Evolutionary conservation across 108 stramenopile species (phyloP), one percentile per base, ranked within the genome.

Genomic region (Skeletonema menzelii): DNA sequence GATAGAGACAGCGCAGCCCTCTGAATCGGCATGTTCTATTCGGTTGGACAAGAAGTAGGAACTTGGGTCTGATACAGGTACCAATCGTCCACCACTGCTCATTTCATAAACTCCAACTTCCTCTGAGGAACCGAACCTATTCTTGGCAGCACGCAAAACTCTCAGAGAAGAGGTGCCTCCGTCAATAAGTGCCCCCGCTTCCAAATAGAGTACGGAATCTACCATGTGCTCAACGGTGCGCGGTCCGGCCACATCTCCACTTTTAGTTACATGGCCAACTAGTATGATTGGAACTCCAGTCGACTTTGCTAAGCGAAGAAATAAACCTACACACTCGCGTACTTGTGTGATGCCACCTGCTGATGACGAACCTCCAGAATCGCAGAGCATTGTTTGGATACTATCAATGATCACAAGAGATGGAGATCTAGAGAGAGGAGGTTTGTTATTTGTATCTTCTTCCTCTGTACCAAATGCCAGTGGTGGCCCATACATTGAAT

Each of bases 211-310:
- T 27, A 98, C 96, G 24, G 90, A 86, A 80, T 98, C 97, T 0
- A 98, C 97, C 95, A 97, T 95, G 83, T 98, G 97, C 73, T 98
- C 97, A 30, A 98, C 94, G 22, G 95, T 95, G 31, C 92, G 83
- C 2, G 97, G 97, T 6, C 97, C 97, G 2, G 97, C 97, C 5
- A 98, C 93, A 76, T 91, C 91, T 15, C 97, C 97, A 47, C 67
- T 67, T 72, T 98, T 98, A 27, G 96, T 98, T 10, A 98, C 96
- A 67, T 98, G 97, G 34, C 97, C 97, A 22, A 97, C 91, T 37
- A 96, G 74, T 12, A 98, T 57, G 26, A 98, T 90, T 0, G 97
- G 93, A 17, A 96, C 88, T 8, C 85, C 84, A 8, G 91, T 91
- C 20, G 91, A 82, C 81, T 98, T 98, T 42, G 97, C 95, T 19